Evolutionary conservation across 1,284 basidiomycete genomes (phyloP).

Genomic region (Sanghuangporus weigelae): DNA sequence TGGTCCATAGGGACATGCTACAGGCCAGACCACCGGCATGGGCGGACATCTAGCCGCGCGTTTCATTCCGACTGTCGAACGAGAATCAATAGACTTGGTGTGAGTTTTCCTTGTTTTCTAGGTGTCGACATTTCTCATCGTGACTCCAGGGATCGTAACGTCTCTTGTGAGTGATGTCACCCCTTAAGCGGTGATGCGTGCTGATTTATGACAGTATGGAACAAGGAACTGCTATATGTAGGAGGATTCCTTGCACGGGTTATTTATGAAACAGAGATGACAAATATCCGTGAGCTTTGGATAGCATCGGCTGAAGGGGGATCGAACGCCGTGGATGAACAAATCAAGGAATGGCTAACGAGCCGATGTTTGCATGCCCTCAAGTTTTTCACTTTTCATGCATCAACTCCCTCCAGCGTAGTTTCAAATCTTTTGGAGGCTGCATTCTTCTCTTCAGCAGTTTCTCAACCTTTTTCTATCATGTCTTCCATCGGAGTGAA

Average conservation of each 20-base stretch:
- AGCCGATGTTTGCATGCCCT: constrained; percentile 76
- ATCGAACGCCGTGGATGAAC: constrained; percentile 24
- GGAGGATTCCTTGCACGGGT: constrained; percentile 80
- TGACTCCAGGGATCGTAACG: constrained; percentile 61
- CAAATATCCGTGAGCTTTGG: constrained; percentile 52
- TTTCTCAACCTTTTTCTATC: constrained; percentile 56
- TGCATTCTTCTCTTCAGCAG: constrained; percentile 74
- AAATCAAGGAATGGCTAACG: constrained; percentile 49
- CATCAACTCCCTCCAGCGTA: constrained; percentile 82
- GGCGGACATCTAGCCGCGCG: constrained; percentile 88
- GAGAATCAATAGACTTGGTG: constrained; percentile 90
- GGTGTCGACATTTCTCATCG: constrained; percentile 16
- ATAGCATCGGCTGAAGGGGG: constrained; percentile 35
- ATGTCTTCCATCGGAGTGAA: constrained; percentile 80
- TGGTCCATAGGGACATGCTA: constrained; percentile 60
- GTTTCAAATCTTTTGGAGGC: constrained; percentile 79
- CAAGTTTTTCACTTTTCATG: constrained; percentile 84
- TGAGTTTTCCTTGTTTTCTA: constrained; percentile 36
- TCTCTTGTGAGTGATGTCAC: constrained; percentile 46
- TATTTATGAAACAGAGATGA: constrained; percentile 86
- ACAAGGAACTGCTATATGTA: constrained; percentile 79
- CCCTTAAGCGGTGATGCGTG: neutral
- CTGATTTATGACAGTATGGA: constrained; percentile 61
- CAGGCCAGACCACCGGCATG: constrained; percentile 90
- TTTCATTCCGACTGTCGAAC: constrained; percentile 96